Conservation (phyloP, 2,329 filamentous ascomycete species). For the Aspergillus fumigatiaffinis region DNA sequence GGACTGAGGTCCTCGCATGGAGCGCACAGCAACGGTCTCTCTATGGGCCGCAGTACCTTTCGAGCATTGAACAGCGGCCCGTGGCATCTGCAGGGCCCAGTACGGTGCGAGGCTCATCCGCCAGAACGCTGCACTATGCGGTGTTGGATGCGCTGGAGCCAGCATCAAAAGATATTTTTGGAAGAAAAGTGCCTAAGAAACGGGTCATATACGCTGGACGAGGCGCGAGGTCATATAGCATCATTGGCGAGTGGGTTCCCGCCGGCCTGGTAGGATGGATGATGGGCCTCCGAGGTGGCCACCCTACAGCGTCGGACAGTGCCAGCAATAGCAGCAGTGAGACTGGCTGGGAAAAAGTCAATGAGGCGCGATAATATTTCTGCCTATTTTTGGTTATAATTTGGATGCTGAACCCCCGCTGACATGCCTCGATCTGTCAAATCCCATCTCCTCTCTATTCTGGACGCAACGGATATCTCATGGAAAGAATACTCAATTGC, state of each 20-base stretch:
- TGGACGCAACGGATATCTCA: background rate
- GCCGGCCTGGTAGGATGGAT: constrained; percentile 81
- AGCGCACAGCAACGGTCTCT: constrained; percentile 51
- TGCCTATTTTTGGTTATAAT: background rate
- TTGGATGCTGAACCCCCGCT: background rate
- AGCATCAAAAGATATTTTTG: constrained; percentile 36
- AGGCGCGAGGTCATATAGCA: constrained; percentile 76
- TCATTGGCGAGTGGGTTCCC: constrained; percentile 79
- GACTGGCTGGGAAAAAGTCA: constrained; percentile 33
- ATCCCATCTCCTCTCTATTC: background rate
- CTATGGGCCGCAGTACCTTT: constrained; percentile 39
- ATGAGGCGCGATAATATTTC: constrained; percentile 7
- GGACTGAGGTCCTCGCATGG: constrained; percentile 60
- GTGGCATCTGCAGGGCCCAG: constrained; percentile 38
- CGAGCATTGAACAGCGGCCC: constrained; percentile 41
- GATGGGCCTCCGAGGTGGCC: constrained; percentile 65
- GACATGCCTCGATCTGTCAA: background rate
- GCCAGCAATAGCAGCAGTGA: constrained; percentile 32
- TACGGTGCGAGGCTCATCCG: constrained; percentile 59
- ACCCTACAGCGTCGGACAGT: constrained; percentile 16
- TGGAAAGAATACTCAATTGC: background rate
- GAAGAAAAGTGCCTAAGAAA: constrained; percentile 32
- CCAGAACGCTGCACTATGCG: constrained; percentile 76
- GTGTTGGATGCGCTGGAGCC: constrained; percentile 83
- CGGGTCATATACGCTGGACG: constrained; percentile 75